A percentile compares a stretch with the other conserved stretches of the same genome.
Evolutionary conservation across 2,329 filamentous ascomycete species (phyloP).

Genomic region (Cadophora gregata): DNA sequence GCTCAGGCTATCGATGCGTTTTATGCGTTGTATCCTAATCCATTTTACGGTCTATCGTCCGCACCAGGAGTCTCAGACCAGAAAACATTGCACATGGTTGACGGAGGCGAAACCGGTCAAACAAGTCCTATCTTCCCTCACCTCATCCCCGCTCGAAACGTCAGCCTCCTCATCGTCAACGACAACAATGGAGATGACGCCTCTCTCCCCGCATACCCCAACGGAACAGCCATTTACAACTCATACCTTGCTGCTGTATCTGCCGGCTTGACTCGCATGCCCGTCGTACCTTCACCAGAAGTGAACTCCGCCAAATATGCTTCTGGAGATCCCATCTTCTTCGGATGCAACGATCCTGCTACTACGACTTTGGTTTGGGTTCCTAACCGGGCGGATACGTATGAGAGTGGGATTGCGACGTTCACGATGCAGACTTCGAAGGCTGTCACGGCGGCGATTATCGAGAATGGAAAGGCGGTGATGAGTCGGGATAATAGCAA

Average conservation of each 20-base stretch:
- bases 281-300: slow-evolving; percentile 3
- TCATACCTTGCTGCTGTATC: slow-evolving; percentile 10
- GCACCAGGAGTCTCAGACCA: slow-evolving; percentile 10
- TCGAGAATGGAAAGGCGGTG: slow-evolving; percentile 18
- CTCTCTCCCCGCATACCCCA: slow-evolving; percentile 1
- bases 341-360: slow-evolving; percentile 9
- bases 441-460: not conserved
- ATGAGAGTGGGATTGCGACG: slow-evolving; percentile 12
- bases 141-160: slow-evolving; percentile 13
- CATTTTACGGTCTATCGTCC: slow-evolving; percentile 4
- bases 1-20: slow-evolving; percentile 7
- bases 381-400: slow-evolving; percentile 11
- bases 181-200: slow-evolving; percentile 13
- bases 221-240: slow-evolving; percentile 14
- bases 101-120: slow-evolving; percentile 16
- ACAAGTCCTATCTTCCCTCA: slow-evolving; percentile 16
- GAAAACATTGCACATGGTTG: slow-evolving; percentile 12
- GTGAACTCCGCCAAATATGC: not conserved
- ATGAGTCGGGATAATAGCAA: slow-evolving; percentile 19
- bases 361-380: slow-evolving; percentile 17
- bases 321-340: slow-evolving; percentile 6
- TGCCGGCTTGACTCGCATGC: slow-evolving; percentile 10
- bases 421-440: slow-evolving; percentile 6
- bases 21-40: slow-evolving; percentile 17
- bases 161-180: slow-evolving; percentile 13